These are phyloP conservation scores for Nicotiana attenuata DNA, from an alignment of 257 asterid genomes.

Conservation along the genomic window DNA sequence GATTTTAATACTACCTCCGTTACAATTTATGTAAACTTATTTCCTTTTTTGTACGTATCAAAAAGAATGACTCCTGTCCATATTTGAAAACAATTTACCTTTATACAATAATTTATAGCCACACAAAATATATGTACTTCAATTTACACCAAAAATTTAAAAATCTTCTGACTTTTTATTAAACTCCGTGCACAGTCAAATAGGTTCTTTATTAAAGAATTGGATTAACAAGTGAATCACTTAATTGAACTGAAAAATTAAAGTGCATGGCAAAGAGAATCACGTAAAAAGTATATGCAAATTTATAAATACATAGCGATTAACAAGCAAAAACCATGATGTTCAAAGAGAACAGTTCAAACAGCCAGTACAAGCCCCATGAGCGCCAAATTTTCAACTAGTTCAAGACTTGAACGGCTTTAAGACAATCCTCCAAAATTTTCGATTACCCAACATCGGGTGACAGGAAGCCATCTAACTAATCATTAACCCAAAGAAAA, in stretches of 20 bases:
- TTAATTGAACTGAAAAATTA: background rate
- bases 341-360: slow-evolving; percentile 21
- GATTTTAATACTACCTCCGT: background rate
- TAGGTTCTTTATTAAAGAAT: no score
- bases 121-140: no score
- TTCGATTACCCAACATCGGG: slow-evolving; percentile 22
- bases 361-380: slow-evolving; percentile 28
- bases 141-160: no score
- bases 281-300: background rate
- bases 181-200: no score
- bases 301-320: background rate
- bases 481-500: slow-evolving; percentile 23
- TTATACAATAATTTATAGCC: no score
- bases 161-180: no score
- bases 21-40: no score
- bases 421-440: slow-evolving; percentile 30
- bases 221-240: no score
- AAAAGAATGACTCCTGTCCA: no score
- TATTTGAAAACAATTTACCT: no score
- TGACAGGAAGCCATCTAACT: slow-evolving; percentile 19
- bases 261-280: background rate
- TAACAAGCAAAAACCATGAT: slow-evolving; percentile 8
- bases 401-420: slow-evolving; percentile 16
- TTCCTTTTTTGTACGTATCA: no score
- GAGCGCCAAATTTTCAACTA: slow-evolving; percentile 11